Base-by-base conservation (phyloP, 1,139 yeast genomes). In the Oligophagozyma castellii region DNA sequence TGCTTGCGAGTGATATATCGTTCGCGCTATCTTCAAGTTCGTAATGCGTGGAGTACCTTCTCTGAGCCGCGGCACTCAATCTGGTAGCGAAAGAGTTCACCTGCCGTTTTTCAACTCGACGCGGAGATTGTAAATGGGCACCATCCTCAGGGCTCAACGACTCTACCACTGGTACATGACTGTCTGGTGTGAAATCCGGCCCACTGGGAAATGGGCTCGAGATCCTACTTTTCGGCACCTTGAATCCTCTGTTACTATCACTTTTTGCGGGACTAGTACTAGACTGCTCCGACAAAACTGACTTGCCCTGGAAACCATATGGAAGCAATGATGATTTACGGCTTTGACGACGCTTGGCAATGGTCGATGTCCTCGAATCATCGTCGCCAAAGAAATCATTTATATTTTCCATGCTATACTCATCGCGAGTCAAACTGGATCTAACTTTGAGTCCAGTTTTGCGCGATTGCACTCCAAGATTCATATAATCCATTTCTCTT, bases 361-460 rank as follows among this genome's bases (percentile, higher is more conserved):
- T n/a, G 23, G 34, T 32, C 5, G 36, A 29, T 11, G 34, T 32
- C 26, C 42, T 43, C 3, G 44, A 39, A 14, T 47, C 51, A 24
- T 55, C 65, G 14, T 68, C 73, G 23, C 65, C 64, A 41, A 80
- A 81, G 56, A 77, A 83, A 32, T 74, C 93, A 40, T 77, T 79
- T 23, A 81, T 54, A 43, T 75, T 79, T 46, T 83, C 94, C 75
- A 81, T 70, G 21, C 83, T 77, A 47, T 71, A 67, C 34, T 67
- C 68, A 51, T 79, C 92, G 40, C 70, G 66, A 19, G 59, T 55
- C 25, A 77, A 45, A 51, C 71, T 61, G 32, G 59, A 50, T 30
- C 58, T 61, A 3, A 73, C 71, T 34, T 58, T 58, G 13, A 73
- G 49, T 6, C 81, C 81, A 2, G 79, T 69, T 49, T 70, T 72